Base-by-base conservation (phyloP, 768 basidiomycete species). In the Rhodocollybia butyracea region DNA sequence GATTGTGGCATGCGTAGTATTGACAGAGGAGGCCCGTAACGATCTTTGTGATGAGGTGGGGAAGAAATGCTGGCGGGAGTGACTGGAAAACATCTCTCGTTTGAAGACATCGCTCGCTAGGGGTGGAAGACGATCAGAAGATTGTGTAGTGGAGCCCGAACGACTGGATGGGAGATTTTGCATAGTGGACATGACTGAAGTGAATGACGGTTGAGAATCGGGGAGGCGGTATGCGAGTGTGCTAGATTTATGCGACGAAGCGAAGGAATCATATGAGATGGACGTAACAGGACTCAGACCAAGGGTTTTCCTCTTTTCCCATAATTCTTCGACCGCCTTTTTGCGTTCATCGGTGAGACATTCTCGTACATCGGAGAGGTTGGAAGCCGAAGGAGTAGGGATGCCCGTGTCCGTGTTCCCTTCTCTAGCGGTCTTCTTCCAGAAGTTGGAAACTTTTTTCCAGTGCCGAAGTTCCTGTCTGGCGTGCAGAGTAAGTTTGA, bases 371-470 rank as follows among this genome's bases (percentile, higher is more conserved):
- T 72, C 72, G 29, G 76, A 76, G 15, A 77, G 68, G 31, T 63
- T 64, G 39, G 76, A 77, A 11, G 65, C 63, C 12, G 75, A 77
- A 34, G 75, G 75, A 0, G 76, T 76, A 38, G 75, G 65, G 22
- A 68, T 56, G 32, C 61, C 55, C 32, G 53, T 46, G n/a, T 66
- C 63, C 22, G 56, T 59, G 19, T 58, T 59, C 2, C 62, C 60
- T 57, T 67, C 69, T 46, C 72, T 66, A 17, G 77, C 77, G 12
- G 73, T 62, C 24, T 66, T 70, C 63, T 77, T 79, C 76, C 75
- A 81, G 40, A 76, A 80, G 46, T 75, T 77, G 57, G 71, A 63
- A 31, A 66, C 63, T 53, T 78, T 80, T 65, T 66, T 77, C 51
- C 69, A 69, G 39, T 73, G 68, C 34, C 69, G 73, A 45, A 79